Evolutionary conservation across 768 basidiomycete genomes (phyloP).

Genomic region (Postia placenta): DNA sequence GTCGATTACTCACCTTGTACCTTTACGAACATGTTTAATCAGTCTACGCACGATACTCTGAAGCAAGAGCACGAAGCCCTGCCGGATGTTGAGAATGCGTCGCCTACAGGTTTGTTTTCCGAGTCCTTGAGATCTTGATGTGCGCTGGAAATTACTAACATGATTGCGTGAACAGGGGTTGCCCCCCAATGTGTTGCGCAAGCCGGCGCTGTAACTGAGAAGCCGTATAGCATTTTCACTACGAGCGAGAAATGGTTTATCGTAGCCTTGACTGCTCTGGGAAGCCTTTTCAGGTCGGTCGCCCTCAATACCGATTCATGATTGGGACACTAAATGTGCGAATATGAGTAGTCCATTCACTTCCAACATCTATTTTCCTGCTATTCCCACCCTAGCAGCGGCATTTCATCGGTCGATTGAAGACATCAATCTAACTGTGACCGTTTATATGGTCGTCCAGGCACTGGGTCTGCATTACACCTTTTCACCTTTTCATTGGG

Average conservation of each 20-base stretch:
- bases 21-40: too few species aligned
- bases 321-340: background rate
- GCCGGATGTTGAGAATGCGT: too few species aligned
- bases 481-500: background rate
- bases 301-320: too few species aligned
- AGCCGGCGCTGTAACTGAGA: too few species aligned
- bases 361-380: conserved; percentile 75
- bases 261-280: conserved; percentile 49
- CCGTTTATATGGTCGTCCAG: conserved; percentile 68
- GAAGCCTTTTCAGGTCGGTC: conserved; percentile 58
- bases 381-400: conserved; percentile 58
- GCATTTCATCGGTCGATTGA: conserved; percentile 64
- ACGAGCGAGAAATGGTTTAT: conserved; percentile 62
- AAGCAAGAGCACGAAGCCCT: too few species aligned
- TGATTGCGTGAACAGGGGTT: too few species aligned
- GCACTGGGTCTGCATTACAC: conserved; percentile 41
- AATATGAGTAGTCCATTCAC: conserved; percentile 33
- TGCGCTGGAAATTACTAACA: too few species aligned
- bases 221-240: conserved; percentile 44
- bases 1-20: too few species aligned
- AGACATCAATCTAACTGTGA: conserved; percentile 75
- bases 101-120: too few species aligned
- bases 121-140: too few species aligned
- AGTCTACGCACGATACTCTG: too few species aligned
- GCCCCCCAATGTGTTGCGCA: too few species aligned